Evolutionary conservation across 805 yeast species (phyloP).

Genomic region (Pichia californica): DNA sequence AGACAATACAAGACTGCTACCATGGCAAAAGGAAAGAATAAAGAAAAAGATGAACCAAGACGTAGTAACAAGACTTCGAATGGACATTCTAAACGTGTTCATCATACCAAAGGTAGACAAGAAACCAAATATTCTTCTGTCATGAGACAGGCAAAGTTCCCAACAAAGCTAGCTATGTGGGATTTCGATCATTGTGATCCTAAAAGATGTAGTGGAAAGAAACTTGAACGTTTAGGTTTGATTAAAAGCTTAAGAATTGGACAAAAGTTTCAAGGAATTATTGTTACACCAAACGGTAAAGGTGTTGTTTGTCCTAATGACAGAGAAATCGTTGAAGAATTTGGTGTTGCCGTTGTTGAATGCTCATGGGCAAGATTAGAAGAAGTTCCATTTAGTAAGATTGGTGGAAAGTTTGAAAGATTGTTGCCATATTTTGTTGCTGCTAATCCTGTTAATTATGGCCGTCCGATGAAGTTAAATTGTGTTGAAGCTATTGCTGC

Average conservation of each 20-base stretch:
- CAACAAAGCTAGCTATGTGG: conserved; percentile 95
- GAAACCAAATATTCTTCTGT: conserved; percentile 22
- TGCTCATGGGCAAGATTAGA: conserved; percentile 98
- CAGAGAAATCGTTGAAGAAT: conserved; percentile 60
- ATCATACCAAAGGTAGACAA: conserved; percentile 34
- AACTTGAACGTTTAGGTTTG: conserved; percentile 79
- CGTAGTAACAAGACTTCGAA: conserved; percentile 38
- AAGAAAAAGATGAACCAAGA: conserved; percentile 34
- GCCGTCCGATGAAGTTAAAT: conserved; percentile 90
- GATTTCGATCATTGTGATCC: conserved; percentile 99
- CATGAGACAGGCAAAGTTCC: conserved; percentile 40
- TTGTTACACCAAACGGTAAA: conserved; percentile 90
- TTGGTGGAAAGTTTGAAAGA: conserved; percentile 87
- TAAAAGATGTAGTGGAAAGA: conserved; percentile 93
- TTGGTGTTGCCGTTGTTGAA: conserved; percentile 97
- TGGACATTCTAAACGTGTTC: conserved; percentile 51
- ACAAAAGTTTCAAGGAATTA: conserved; percentile 84
- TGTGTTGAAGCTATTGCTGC: conserved; percentile 98
- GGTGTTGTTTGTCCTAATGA: conserved; percentile 89
- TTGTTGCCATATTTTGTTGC: conserved; percentile 89
- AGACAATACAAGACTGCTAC: not conserved
- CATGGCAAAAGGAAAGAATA: conserved; percentile 51
- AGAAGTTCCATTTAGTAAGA: conserved; percentile 88
- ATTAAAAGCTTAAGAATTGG: conserved; percentile 81
- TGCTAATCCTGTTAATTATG: conserved; percentile 95